These are phyloP conservation scores for Leishmania guyanensis DNA, from an alignment of 208 protist genomes.

Conservation along the genomic window DNA sequence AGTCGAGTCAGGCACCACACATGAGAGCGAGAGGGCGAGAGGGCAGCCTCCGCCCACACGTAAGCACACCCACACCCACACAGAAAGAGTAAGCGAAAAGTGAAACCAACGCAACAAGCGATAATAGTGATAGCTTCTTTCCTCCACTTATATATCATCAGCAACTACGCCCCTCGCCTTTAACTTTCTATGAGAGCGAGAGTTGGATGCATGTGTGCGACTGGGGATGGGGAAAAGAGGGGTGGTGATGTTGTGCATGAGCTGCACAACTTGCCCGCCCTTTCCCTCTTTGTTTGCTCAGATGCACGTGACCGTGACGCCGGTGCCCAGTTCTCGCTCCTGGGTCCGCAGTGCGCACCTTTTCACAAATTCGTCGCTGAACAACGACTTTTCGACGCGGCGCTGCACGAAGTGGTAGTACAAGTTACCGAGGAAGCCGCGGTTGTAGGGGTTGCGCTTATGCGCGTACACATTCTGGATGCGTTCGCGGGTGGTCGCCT, in stretches of 20 bases:
- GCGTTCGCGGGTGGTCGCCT: conserved; percentile 74
- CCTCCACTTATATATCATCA: not conserved
- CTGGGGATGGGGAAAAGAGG: not conserved
- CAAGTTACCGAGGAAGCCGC: conserved; percentile 58
- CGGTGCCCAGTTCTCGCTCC: conserved; percentile 39
- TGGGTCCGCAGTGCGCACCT: conserved; percentile 43
- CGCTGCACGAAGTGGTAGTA: conserved; percentile 46
- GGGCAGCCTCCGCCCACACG: not conserved
- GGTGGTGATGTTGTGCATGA: not conserved
- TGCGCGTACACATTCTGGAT: conserved; percentile 64
- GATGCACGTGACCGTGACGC: conserved; percentile 34
- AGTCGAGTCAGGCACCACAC: not conserved
- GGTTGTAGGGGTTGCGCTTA: conserved; percentile 74
- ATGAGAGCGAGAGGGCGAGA: not conserved
- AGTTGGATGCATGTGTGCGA: not conserved
- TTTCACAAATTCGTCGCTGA: conserved; percentile 78
- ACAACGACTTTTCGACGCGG: conserved; percentile 45
- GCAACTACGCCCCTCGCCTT: not conserved
- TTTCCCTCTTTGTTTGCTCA: not conserved
- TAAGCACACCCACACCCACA: not conserved
- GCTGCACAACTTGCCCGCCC: not conserved
- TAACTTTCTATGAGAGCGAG: not conserved
- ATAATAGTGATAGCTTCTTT: not conserved
- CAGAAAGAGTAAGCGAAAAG: not conserved
- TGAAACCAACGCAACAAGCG: not conserved